Percentiles rank a stretch among this genome's conserved stretches.
phyloP scores from a whole-genome alignment of 345 rosid genomes.

The Gossypium ekmanianum region DNA sequence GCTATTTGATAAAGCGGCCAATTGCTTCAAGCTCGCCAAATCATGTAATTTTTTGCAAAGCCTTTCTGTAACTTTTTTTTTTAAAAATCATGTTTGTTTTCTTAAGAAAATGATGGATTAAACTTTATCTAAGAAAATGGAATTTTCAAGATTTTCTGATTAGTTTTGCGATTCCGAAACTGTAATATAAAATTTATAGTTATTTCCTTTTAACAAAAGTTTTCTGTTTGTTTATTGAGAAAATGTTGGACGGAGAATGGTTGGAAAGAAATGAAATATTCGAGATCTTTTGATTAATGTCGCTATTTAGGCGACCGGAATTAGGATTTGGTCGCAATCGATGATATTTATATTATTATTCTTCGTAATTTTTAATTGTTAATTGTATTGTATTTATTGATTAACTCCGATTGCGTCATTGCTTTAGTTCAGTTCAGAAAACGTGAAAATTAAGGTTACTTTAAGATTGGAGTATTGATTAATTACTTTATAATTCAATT shows the following conservation, averaged over 20 bases:
- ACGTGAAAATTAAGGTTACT: not conserved
- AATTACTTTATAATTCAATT: not conserved
- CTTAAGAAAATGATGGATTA: not conserved
- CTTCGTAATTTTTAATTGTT: not conserved
- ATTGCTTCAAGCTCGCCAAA: slow-evolving; percentile 68
- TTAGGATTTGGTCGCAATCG: not conserved
- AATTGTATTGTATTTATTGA: not conserved
- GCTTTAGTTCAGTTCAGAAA: not conserved
- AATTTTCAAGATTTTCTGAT: not conserved
- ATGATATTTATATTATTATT: not conserved
- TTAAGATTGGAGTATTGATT: not conserved
- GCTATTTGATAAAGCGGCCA: slow-evolving; percentile 71
- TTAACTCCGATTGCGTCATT: not conserved
- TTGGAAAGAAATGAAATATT: not conserved
- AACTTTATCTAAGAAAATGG: not conserved
- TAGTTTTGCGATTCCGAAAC: not conserved
- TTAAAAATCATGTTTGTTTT: not conserved
- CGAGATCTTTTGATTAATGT: not conserved
- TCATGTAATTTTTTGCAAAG: slow-evolving; percentile 35
- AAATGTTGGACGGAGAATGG: not conserved
- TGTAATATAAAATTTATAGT: not conserved
- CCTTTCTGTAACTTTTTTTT: not conserved
- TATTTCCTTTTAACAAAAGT: not conserved
- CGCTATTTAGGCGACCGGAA: not conserved
- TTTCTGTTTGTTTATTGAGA: not conserved